Conservation (phyloP, 768 basidiomycete species). For the Amanita rubescens region DNA sequence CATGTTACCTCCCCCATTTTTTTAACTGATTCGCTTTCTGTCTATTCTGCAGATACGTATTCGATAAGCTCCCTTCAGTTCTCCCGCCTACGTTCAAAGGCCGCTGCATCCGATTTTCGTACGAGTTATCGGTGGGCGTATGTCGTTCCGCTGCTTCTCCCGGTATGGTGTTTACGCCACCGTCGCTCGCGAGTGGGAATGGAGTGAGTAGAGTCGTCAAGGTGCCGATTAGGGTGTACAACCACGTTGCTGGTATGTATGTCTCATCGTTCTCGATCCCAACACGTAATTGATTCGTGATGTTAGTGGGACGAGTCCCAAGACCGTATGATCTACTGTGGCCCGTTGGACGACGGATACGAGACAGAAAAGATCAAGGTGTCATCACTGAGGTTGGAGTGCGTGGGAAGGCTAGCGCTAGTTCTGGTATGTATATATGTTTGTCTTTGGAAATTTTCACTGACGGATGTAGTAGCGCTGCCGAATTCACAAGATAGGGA, state of each 20-base stretch:
- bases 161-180: background rate
- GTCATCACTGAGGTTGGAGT: background rate
- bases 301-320: conserved; percentile 43
- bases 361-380: background rate
- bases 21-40: conserved; percentile 1
- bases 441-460: no score
- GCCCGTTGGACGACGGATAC: conserved; percentile 41
- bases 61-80: conserved; percentile 64
- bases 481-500: background rate
- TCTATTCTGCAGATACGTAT: conserved; percentile 74
- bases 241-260: conserved; percentile 63
- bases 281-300: background rate
- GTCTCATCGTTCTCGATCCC: background rate
- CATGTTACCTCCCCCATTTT: background rate
- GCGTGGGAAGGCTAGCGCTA: background rate
- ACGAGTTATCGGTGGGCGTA: conserved; percentile 84
- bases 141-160: conserved; percentile 49
- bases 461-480: background rate
- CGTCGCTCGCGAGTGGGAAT: conserved; percentile 26
- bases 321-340: conserved; percentile 78
- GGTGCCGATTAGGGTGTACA: conserved; percentile 88
- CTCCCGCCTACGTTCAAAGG: conserved; percentile 91
- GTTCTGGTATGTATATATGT: no score
- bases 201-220: conserved; percentile 76
- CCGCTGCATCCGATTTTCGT: conserved; percentile 76